A percentile compares a stretch with the other conserved stretches of the same genome.
These are phyloP conservation scores for Annona squamosa DNA, from an alignment of 164 flowering plant genomes.

Conservation along the genomic window DNA sequence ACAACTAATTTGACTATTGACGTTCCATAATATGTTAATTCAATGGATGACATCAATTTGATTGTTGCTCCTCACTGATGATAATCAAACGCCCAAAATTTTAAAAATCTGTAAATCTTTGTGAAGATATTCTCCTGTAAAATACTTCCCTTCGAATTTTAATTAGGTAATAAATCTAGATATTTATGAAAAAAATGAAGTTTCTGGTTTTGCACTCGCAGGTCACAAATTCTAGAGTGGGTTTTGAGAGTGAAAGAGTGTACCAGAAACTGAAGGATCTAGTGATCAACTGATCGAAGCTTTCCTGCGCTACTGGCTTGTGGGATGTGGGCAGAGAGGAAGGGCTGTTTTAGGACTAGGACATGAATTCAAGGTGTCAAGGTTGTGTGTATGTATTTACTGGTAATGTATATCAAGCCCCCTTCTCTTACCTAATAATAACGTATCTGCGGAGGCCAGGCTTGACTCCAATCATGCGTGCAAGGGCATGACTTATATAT, in stretches of 20 bases:
- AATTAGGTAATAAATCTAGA: not conserved
- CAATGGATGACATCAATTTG: not conserved
- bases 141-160: no score
- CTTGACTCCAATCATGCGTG: not conserved
- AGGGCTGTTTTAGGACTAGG: not conserved
- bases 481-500: not conserved
- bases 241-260: constrained; percentile 43
- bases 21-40: no score
- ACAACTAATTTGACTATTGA: no score
- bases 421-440: not conserved
- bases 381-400: not conserved
- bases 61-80: not conserved
- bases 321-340: not conserved
- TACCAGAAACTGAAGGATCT: constrained; percentile 34
- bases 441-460: not conserved
- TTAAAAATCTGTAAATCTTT: not conserved
- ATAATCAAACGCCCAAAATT: not conserved
- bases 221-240: constrained; percentile 46
- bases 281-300: constrained; percentile 4
- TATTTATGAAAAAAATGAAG: not conserved
- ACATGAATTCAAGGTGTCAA: not conserved
- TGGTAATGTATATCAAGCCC: not conserved
- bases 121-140: no score
- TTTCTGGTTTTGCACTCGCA: constrained; percentile 7
- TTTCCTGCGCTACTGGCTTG: not conserved